Evolutionary conservation across 164 flowering plant genomes (phyloP).

Genomic region (Echeveria elegans): DNA sequence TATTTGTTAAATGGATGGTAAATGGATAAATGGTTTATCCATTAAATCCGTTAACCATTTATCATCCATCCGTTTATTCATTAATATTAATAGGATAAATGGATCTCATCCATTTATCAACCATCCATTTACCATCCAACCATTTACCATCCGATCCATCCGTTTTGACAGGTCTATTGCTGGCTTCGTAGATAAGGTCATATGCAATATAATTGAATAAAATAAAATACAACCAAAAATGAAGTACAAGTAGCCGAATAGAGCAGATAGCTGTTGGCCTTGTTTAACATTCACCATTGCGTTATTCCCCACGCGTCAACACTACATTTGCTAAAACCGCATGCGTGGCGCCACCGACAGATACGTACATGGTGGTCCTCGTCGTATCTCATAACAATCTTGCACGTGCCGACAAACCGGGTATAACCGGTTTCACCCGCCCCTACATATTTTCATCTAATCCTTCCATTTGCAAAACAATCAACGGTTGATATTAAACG

Average conservation of each 20-base stretch:
- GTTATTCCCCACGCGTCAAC: background rate
- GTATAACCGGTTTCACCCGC: constrained; percentile 4
- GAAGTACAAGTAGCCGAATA: background rate
- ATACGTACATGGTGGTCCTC: background rate
- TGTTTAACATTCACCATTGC: background rate
- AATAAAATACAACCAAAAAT: too few species aligned
- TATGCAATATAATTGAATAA: too few species aligned
- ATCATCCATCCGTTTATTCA: too few species aligned
- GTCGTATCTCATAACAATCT: background rate
- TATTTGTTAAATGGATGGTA: too few species aligned
- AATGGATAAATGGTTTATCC: too few species aligned
- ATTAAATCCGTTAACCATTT: too few species aligned
- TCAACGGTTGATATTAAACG: background rate
- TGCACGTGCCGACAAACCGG: constrained; percentile 3
- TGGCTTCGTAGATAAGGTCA: too few species aligned
- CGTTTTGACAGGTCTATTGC: too few species aligned
- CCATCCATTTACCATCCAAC: too few species aligned
- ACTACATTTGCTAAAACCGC: background rate
- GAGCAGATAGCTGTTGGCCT: background rate
- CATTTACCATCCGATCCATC: too few species aligned
- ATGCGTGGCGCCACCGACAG: constrained; percentile 4
- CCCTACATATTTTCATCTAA: background rate
- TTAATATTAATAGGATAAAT: too few species aligned
- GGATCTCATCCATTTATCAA: too few species aligned
- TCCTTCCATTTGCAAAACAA: background rate